Conservation (phyloP, 169 alveolate genomes). For the Ichthyophthirius multifiliis region DNA sequence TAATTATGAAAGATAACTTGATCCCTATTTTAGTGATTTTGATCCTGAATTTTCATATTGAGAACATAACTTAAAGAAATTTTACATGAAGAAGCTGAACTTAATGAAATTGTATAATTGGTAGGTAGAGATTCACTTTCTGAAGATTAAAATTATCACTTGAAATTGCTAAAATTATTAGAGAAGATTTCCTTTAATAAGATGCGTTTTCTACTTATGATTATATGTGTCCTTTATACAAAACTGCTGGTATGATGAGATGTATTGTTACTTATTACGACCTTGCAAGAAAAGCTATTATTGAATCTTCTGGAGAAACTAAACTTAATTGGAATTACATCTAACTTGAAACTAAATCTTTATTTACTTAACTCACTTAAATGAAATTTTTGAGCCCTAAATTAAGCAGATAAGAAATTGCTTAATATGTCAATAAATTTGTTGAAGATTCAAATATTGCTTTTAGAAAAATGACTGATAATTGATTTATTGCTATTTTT, state of each 20-base stretch:
- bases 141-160: conserved; percentile 85
- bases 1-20: conserved; percentile 95
- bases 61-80: conserved; percentile 92
- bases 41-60: conserved; percentile 93
- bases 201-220: conserved; percentile 97
- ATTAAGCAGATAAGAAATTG: conserved; percentile 66
- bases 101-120: conserved; percentile 96
- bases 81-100: conserved; percentile 95
- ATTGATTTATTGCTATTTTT: no score
- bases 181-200: conserved; percentile 98
- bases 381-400: conserved; percentile 87
- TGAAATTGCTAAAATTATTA: conserved; percentile 92
- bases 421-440: conserved; percentile 59
- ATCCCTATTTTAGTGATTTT: conserved; percentile 91
- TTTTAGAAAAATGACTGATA: conserved; percentile 30
- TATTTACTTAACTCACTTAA: conserved; percentile 87
- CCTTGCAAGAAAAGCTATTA: conserved; percentile 88
- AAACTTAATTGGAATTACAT: conserved; percentile 45
- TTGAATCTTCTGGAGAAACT: conserved; percentile 52
- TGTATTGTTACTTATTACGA: conserved; percentile 93
- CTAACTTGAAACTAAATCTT: conserved; percentile 75
- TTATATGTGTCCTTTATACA: conserved; percentile 94
- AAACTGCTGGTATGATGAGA: conserved; percentile 98
- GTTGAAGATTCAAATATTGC: conserved; percentile 31
- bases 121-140: conserved; percentile 98